Evolutionary conservation across 345 rosid species (phyloP), one percentile per base, ranked within the genome.

Genomic region (Eucalyptus regnans): DNA sequence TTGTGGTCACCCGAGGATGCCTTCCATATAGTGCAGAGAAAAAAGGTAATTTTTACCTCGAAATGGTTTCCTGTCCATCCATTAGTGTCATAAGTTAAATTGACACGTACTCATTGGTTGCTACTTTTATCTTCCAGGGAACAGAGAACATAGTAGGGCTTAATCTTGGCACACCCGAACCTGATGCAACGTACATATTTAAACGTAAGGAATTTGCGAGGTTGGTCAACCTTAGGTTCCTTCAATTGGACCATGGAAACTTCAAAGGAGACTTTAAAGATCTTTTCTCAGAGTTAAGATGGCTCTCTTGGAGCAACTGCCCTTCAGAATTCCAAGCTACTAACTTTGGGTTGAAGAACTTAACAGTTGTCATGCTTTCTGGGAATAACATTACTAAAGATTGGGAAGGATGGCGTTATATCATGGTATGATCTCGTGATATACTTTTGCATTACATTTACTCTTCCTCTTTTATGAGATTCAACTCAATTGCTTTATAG

Each of bases 111-210:
- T 64, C 4, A 15, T 9, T 31, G 5, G 4, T 31, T 66, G 11
- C 20, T 8, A 31, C 79, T 4, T 64, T n/a, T n/a, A 0, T 66
- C 8, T n/a, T n/a, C 22, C 0, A 66, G 22, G 79, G 41, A 66
- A 31, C 5, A 2, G 5, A 1, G 4, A 8, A 7, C 41, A 7
- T 31, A n/a, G 79, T 66, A 3, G 2, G 0, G 0, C 79, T 66
- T 22, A 66, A 66, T 66, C 79, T 66, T n/a, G 79, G 22, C 3
- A 66, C 20, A 7, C 41, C 22, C 4, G 0, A 1, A 4, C 11
- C 79, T 0, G 4, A 31, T 66, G 9, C 0, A 20, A 15, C 0
- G 3, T 66, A 31, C 0, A 31, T 0, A 15, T 66, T 66, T 66
- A 31, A 66, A 8, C 41, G 0, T 41, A 15, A 66, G 22, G 6